These are phyloP conservation scores for Rubroboletus pulcherrimus DNA, from an alignment of 768 basidiomycete genomes.

Conservation along the genomic window DNA sequence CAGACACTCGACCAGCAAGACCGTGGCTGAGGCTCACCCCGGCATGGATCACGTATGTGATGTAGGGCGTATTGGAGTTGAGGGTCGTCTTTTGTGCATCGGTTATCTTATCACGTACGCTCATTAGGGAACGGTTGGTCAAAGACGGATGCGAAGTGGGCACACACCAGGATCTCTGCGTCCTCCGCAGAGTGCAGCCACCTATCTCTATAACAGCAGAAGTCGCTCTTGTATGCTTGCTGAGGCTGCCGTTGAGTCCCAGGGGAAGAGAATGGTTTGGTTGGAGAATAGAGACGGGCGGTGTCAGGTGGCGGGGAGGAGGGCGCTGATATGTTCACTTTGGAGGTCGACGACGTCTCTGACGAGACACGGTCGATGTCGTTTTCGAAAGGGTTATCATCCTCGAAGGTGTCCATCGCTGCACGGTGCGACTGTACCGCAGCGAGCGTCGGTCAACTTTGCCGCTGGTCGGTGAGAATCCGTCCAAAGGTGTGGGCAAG, in stretches of 20 bases:
- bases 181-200: slow-evolving; percentile 81
- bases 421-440: background rate
- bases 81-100: slow-evolving; percentile 95
- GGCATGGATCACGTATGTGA: slow-evolving; percentile 87
- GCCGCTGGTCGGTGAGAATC: background rate
- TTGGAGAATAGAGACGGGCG: slow-evolving; percentile 47
- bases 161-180: slow-evolving; percentile 69
- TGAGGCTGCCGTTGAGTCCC: slow-evolving; percentile 52
- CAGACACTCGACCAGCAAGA: slow-evolving; percentile 1
- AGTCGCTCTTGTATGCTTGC: slow-evolving; percentile 65
- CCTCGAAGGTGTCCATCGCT: slow-evolving; percentile 45
- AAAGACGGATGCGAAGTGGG: background rate
- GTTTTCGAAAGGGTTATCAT: slow-evolving; percentile 65
- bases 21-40: slow-evolving; percentile 53
- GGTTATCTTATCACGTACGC: slow-evolving; percentile 59
- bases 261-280: slow-evolving; percentile 48
- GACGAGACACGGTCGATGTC: slow-evolving; percentile 35
- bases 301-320: slow-evolving; percentile 51
- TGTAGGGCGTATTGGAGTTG: slow-evolving; percentile 86
- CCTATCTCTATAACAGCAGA: slow-evolving; percentile 72
- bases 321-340: slow-evolving; percentile 43
- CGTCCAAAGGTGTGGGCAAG: background rate
- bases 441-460: background rate
- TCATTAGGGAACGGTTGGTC: slow-evolving; percentile 6
- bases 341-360: slow-evolving; percentile 35